phyloP scores from a whole-genome alignment of 257 asterid species.

The Plantago elongata region DNA sequence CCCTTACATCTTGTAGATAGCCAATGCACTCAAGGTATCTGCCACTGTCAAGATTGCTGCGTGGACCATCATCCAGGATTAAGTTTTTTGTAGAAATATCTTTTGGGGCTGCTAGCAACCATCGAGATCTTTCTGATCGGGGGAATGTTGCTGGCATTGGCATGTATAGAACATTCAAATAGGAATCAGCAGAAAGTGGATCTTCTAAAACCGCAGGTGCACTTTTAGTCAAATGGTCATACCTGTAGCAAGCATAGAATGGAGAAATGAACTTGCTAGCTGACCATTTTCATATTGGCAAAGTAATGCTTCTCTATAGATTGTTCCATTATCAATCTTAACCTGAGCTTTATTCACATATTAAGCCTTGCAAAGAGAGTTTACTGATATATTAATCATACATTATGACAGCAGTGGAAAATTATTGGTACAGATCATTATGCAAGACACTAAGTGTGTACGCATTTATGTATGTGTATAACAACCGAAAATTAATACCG shows the following conservation, averaged over 20 bases:
- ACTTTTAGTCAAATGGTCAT: conserved; percentile 91
- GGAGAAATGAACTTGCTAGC: conserved; percentile 20
- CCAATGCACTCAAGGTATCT: conserved; percentile 82
- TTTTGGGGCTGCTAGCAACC: conserved; percentile 54
- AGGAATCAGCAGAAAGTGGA: conserved; percentile 98
- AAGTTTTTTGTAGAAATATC: conserved; percentile 39
- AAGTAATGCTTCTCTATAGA: conserved; percentile 9
- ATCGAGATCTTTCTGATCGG: conserved; percentile 90
- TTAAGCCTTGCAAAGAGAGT: conserved; percentile 11
- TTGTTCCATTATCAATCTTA: conserved; percentile 5
- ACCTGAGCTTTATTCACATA: not conserved
- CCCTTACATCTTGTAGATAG: conserved; percentile 84
- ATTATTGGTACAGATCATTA: conserved; percentile 4
- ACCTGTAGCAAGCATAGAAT: conserved; percentile 46
- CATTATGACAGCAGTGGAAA: not conserved
- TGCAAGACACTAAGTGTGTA: conserved; percentile 4
- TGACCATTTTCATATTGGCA: conserved; percentile 16
- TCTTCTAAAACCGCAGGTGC: conserved; percentile 95
- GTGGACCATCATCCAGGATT: conserved; percentile 67
- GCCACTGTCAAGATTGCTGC: conserved; percentile 86
- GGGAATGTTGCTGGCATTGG: conserved; percentile 98
- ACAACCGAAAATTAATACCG: not conserved
- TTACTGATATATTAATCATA: not conserved
- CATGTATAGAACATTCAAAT: conserved; percentile 89
- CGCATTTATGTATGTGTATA: not conserved